Conservation (phyloP, 2,329 filamentous ascomycete species). For the Diplodia seriata region DNA sequence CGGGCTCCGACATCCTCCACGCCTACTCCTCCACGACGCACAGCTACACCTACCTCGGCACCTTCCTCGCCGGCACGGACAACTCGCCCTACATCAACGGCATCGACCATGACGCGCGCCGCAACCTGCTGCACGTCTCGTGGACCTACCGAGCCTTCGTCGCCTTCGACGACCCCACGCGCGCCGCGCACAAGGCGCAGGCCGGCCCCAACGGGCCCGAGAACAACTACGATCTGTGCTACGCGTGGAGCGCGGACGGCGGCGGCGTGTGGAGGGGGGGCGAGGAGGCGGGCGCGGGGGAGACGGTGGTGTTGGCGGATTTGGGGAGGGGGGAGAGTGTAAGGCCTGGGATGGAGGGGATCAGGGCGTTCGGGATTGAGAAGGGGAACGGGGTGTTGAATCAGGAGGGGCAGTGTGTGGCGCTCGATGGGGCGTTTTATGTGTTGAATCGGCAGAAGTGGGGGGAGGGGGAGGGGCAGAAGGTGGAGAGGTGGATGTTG, state of each 20-base stretch:
- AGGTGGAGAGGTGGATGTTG: conserved; percentile 11
- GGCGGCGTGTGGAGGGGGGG: conserved; percentile 55
- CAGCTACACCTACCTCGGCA: conserved; percentile 50
- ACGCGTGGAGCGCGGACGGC: conserved; percentile 56
- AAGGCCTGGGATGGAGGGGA: conserved; percentile 49
- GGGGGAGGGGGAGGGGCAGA: background rate
- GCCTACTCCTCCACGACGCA: conserved; percentile 50
- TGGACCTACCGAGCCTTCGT: conserved; percentile 62
- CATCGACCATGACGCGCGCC: conserved; percentile 47
- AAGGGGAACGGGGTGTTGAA: conserved; percentile 58
- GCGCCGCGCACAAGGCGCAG: conserved; percentile 16
- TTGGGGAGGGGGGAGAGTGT: conserved; percentile 35
- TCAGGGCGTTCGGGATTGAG: conserved; percentile 55
- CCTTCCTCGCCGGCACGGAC: conserved; percentile 53
- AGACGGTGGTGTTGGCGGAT: conserved; percentile 43
- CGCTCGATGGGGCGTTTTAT: conserved; percentile 56
- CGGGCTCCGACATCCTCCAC: conserved; percentile 43
- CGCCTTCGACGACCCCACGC: conserved; percentile 39
- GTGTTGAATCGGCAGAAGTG: conserved; percentile 56
- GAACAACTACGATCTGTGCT: conserved; percentile 61
- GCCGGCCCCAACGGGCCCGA: conserved; percentile 18
- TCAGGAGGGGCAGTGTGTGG: conserved; percentile 59
- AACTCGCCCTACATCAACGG: conserved; percentile 63
- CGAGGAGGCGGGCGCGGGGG: conserved; percentile 38
- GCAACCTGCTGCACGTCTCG: conserved; percentile 50